Percentiles rank a stretch among this genome's conserved stretches.
Conservation (phyloP, 2,329 filamentous ascomycete species). For the Xylariomycetidae sp. region DNA sequence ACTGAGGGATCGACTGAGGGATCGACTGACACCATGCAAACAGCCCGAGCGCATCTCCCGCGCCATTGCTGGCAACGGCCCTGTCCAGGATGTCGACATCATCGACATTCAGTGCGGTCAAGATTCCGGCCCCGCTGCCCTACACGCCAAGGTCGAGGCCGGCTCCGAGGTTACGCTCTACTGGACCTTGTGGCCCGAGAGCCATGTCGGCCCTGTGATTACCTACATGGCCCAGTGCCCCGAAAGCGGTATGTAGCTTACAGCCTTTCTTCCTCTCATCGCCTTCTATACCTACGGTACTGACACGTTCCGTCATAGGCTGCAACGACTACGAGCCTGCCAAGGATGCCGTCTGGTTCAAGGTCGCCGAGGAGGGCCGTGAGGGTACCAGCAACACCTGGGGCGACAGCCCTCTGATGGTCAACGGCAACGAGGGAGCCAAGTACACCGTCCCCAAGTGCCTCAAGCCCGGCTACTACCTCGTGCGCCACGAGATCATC, state of each 20-base stretch:
- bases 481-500: constrained; percentile 55
- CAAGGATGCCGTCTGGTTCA: constrained; percentile 46
- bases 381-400: constrained; percentile 43
- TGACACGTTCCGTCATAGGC: constrained; percentile 7
- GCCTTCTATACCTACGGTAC: too few relatives aligned
- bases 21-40: constrained; percentile 20
- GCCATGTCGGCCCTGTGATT: constrained; percentile 47
- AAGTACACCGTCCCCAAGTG: constrained; percentile 50
- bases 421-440: constrained; percentile 33
- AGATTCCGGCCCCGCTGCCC: constrained; percentile 44
- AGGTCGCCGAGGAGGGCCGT: constrained; percentile 45
- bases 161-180: constrained; percentile 46
- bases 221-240: constrained; percentile 58
- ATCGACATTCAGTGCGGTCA: constrained; percentile 53
- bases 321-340: constrained; percentile 16
- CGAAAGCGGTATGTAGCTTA: constrained; percentile 34
- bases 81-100: constrained; percentile 45
- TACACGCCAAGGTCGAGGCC: constrained; percentile 47
- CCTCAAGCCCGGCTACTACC: constrained; percentile 47
- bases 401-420: constrained; percentile 40
- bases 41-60: constrained; percentile 50
- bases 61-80: constrained; percentile 51
- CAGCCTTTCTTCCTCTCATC: too few relatives aligned
- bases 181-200: constrained; percentile 49
- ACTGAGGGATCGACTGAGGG: too few relatives aligned